Evolutionary conservation across 176 grass and related monocot species (phyloP).

Genomic region (Cenchrus fungigraminus): DNA sequence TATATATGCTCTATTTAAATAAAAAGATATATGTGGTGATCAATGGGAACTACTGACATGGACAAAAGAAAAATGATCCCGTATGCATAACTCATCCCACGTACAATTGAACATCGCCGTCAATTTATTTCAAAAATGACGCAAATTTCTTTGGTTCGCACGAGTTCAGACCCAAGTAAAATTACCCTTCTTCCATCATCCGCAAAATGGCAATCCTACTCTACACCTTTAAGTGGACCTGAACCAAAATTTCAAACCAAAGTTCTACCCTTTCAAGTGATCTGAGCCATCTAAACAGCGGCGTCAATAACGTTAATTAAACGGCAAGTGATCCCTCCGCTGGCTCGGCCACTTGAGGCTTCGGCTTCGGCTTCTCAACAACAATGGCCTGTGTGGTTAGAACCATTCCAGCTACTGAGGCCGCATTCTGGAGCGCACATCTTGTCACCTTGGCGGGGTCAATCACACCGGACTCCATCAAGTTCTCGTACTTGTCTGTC

Average conservation of each 20-base stretch:
- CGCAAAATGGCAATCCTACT: constrained; percentile 49
- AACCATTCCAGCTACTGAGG: constrained; percentile 70
- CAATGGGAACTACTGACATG: too few relatives aligned
- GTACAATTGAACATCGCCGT: constrained; percentile 5
- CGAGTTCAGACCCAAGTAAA: constrained; percentile 44
- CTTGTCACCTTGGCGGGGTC: constrained; percentile 72
- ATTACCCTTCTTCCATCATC: constrained; percentile 16
- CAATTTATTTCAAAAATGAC: constrained; percentile 41
- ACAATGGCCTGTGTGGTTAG: constrained; percentile 68
- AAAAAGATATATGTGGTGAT: too few relatives aligned
- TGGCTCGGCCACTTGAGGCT: constrained; percentile 32
- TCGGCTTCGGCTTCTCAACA: constrained; percentile 65
- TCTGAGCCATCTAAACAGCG: constrained; percentile 29
- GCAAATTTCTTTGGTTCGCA: constrained; percentile 21
- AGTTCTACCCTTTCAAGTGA: constrained; percentile 34
- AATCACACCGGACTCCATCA: constrained; percentile 57
- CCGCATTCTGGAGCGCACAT: constrained; percentile 60
- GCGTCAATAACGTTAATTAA: constrained; percentile 15
- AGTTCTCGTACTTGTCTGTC: constrained; percentile 58
- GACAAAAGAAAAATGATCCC: too few relatives aligned
- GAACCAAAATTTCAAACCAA: constrained; percentile 26
- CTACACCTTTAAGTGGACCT: constrained; percentile 22
- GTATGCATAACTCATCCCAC: neutral
- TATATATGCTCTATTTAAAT: too few relatives aligned
- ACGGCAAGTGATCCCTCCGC: constrained; percentile 36